Conservation (phyloP, 169 alveolate species). For the Cryptosporidium canis region DNA sequence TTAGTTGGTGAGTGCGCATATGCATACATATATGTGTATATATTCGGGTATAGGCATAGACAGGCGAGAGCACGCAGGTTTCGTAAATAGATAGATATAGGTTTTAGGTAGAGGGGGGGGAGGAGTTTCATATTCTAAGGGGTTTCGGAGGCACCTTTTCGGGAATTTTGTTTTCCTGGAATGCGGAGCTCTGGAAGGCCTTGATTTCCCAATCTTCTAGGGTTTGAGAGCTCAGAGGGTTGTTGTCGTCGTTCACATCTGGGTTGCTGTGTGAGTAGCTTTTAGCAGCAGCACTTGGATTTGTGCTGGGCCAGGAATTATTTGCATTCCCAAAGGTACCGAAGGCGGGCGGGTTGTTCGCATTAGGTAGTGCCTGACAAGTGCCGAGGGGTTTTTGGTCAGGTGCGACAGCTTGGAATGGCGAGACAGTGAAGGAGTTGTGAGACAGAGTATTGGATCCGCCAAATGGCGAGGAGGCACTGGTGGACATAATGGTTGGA, state of each 20-base stretch:
- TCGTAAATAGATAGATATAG: neutral
- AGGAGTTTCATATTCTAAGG: neutral
- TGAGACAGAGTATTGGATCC: too few relatives aligned
- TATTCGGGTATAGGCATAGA: too few relatives aligned
- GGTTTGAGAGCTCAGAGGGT: neutral
- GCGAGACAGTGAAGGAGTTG: too few relatives aligned
- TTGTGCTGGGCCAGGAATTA: neutral
- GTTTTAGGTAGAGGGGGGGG: too few relatives aligned
- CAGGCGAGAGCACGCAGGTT: too few relatives aligned
- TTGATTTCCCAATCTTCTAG: slow-evolving; percentile 30
- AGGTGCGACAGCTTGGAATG: too few relatives aligned
- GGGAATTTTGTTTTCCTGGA: slow-evolving; percentile 45
- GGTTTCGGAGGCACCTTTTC: slow-evolving; percentile 65
- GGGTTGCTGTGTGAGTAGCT: slow-evolving; percentile 27
- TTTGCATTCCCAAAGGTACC: neutral
- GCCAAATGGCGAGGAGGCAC: neutral
- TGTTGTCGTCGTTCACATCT: slow-evolving; percentile 2
- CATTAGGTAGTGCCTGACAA: too few relatives aligned
- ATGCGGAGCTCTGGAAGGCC: slow-evolving; percentile 10
- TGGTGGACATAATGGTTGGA: neutral
- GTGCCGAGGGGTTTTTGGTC: too few relatives aligned
- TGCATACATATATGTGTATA: too few relatives aligned
- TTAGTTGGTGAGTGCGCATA: too few relatives aligned
- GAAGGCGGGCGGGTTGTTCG: too few relatives aligned
- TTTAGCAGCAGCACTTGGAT: neutral